Percentiles rank a stretch among this genome's conserved stretches.
Conservation (phyloP, 2,329 filamentous ascomycete genomes). For the Alternaria viburni region DNA sequence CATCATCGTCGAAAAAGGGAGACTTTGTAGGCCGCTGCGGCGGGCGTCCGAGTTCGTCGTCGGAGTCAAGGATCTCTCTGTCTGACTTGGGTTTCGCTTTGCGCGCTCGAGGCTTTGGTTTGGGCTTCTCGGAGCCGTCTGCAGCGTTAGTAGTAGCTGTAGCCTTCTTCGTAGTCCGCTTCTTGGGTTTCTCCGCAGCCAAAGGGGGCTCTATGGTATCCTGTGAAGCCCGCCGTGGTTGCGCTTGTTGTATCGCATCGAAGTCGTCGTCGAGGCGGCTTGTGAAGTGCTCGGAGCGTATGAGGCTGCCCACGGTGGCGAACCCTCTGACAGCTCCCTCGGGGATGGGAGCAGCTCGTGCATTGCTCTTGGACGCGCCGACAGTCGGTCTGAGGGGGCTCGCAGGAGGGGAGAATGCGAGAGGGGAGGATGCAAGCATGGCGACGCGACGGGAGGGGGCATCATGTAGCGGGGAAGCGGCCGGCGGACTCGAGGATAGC, state of each 20-base stretch:
- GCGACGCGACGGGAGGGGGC: slow-evolving; percentile 37
- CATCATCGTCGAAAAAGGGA: slow-evolving; percentile 24
- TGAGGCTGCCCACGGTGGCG: slow-evolving; percentile 42
- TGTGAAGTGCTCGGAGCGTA: slow-evolving; percentile 38
- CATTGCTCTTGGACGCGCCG: slow-evolving; percentile 38
- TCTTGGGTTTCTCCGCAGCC: slow-evolving; percentile 24
- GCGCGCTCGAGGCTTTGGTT: slow-evolving; percentile 32
- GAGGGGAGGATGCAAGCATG: slow-evolving; percentile 31
- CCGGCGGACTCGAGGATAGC: slow-evolving; percentile 44
- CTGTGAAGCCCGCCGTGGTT: slow-evolving; percentile 4
- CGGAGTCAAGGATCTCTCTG: slow-evolving; percentile 23
- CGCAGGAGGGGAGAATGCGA: slow-evolving; percentile 28
- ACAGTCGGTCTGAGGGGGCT: slow-evolving; percentile 18
- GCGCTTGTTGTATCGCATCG: slow-evolving; percentile 6
- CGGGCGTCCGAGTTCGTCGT: slow-evolving; percentile 19
- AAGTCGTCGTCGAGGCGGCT: slow-evolving; percentile 21
- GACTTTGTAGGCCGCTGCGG: slow-evolving; percentile 22
- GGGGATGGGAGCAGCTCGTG: slow-evolving; percentile 35
- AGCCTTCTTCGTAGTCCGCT: slow-evolving; percentile 18
- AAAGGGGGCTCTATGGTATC: background rate
- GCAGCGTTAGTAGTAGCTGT: background rate
- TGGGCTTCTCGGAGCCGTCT: slow-evolving; percentile 21
- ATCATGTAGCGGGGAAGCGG: slow-evolving; percentile 26
- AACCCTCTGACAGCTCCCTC: slow-evolving; percentile 37
- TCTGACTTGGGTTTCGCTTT: slow-evolving; percentile 36